Conservation (phyloP, 139 green algal genomes). For the Dunaliella primolecta region DNA sequence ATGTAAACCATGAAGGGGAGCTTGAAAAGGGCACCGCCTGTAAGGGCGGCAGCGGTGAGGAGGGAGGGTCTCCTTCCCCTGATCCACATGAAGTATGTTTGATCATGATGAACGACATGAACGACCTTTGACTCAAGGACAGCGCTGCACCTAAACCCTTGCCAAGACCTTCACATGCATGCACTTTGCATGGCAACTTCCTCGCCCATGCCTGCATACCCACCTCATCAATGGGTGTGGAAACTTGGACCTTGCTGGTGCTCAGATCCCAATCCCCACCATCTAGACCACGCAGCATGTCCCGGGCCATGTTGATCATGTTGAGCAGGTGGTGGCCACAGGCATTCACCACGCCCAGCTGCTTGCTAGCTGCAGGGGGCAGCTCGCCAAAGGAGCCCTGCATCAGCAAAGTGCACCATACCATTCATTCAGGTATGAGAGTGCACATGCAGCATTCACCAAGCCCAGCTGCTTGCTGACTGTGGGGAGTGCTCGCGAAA, state of each 20-base stretch:
- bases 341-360: constrained; percentile 36
- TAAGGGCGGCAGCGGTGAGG: too few species aligned
- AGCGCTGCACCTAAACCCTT: too few species aligned
- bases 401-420: background rate
- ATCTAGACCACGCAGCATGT: constrained; percentile 23
- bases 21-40: too few species aligned
- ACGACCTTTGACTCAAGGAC: too few species aligned
- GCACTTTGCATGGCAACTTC: too few species aligned
- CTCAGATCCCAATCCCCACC: constrained; percentile 18
- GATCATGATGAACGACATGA: too few species aligned
- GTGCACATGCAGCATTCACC: constrained; percentile 4
- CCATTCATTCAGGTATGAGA: background rate
- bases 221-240: background rate
- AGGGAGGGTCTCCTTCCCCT: too few species aligned
- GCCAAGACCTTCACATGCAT: too few species aligned
- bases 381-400: constrained; percentile 41
- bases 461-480: constrained; percentile 33
- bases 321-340: constrained; percentile 48
- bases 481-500: constrained; percentile 32
- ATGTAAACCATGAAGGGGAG: too few species aligned
- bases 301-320: constrained; percentile 43
- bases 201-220: too few species aligned
- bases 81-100: too few species aligned
- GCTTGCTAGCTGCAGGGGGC: constrained; percentile 18
- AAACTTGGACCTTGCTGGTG: background rate